Percentiles rank a stretch among this genome's conserved stretches.
These are phyloP conservation scores for Nitzschia palea DNA, from an alignment of 108 stramenopile genomes.

Conservation along the genomic window DNA sequence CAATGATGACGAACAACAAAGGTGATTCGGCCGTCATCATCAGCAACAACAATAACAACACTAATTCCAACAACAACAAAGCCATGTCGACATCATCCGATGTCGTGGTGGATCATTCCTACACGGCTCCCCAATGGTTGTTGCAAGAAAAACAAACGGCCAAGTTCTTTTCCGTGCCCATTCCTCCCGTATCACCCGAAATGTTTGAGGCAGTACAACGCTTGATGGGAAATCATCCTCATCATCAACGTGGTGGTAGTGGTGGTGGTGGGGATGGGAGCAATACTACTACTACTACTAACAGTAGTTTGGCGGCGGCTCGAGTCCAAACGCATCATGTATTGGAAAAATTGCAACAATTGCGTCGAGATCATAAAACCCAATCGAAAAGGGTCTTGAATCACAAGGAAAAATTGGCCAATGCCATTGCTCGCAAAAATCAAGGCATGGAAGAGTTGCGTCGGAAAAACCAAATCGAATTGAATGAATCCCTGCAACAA, in stretches of 20 bases:
- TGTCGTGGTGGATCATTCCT: constrained; percentile 15
- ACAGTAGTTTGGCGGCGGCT: too few relatives aligned
- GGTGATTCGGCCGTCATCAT: too few relatives aligned
- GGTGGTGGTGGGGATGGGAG: background rate
- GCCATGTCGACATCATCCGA: background rate
- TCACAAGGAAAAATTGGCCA: constrained; percentile 30
- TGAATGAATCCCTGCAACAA: constrained; percentile 5
- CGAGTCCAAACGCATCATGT: background rate
- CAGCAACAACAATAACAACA: background rate
- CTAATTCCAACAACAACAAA: background rate
- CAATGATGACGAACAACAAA: too few relatives aligned
- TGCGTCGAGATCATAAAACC: constrained; percentile 7
- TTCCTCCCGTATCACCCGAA: constrained; percentile 14
- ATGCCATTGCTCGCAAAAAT: constrained; percentile 14
- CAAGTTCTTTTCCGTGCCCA: constrained; percentile 33
- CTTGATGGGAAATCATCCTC: constrained; percentile 5
- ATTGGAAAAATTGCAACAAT: background rate
- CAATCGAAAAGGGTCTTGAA: constrained; percentile 3
- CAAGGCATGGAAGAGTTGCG: constrained; percentile 18
- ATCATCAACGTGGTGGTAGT: background rate
- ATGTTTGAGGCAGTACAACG: constrained; percentile 9
- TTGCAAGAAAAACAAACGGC: constrained; percentile 30
- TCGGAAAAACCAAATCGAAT: constrained; percentile 1
- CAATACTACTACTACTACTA: background rate
- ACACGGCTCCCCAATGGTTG: constrained; percentile 31